These are phyloP conservation scores for Bauhinia variegata DNA, from an alignment of 306 rosid genomes.

Conservation along the genomic window DNA sequence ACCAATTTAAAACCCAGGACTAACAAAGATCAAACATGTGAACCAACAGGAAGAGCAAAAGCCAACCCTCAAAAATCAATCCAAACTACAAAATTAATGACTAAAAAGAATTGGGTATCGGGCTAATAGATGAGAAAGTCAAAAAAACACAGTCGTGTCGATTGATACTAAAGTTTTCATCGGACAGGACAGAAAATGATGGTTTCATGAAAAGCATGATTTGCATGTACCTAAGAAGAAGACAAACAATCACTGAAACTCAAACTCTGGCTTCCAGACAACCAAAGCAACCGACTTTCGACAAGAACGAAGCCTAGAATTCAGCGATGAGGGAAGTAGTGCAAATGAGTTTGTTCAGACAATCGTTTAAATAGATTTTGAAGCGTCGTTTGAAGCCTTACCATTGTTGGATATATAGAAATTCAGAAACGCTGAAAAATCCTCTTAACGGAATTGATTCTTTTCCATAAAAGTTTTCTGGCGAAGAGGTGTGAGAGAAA, in stretches of 20 bases:
- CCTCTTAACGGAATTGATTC: conserved; percentile 30
- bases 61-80: neutral
- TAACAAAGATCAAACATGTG: neutral
- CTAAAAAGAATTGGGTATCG: neutral
- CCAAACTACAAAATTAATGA: neutral
- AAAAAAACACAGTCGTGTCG: neutral
- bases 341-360: conserved; percentile 26
- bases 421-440: conserved; percentile 37
- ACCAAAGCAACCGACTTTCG: too few relatives aligned
- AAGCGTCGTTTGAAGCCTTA: neutral
- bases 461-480: neutral
- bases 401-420: conserved; percentile 1
- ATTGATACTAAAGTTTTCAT: too few relatives aligned
- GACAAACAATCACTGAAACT: too few relatives aligned
- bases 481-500: neutral
- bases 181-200: too few relatives aligned
- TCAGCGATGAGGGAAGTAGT: neutral
- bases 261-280: too few relatives aligned
- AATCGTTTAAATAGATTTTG: neutral
- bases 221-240: too few relatives aligned
- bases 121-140: neutral
- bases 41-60: too few relatives aligned
- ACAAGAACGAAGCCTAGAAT: neutral
- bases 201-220: too few relatives aligned
- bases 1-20: conserved; percentile 9